Base-by-base conservation (phyloP, 495 filamentous ascomycete genomes). In the Viridothelium virens region DNA sequence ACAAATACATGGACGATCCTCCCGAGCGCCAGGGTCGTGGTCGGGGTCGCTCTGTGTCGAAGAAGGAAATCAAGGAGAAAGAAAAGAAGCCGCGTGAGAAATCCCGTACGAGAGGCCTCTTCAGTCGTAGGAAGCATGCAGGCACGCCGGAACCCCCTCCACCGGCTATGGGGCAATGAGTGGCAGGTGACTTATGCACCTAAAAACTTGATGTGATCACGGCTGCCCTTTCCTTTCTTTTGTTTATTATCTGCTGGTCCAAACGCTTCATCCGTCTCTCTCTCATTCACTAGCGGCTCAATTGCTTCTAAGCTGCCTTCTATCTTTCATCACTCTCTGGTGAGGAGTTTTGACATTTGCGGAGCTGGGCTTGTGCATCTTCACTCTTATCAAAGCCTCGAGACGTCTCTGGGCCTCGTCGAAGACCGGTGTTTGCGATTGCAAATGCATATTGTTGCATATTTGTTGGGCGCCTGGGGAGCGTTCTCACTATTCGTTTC, bases 1-100 rank as follows among this genome's bases (percentile, higher is more conserved):
- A 89, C 41, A 96, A 96, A 74, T 96, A 96, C 75, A 83, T 84
- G 65, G 87, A 91, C 63, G 87, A 89, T 33, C 69, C 75, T 66
- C 70, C 69, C 68, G 75, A 78, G 34, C 79, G 78, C 63, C 77
- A 76, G 68, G 67, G 44, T 64, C 68, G 34, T 67, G 71, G 62
- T 39, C 31, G 39, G 11, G 61, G 37, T 34, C 38, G 39, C 36
- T 50, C 39, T 33, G 34, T 53, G 36, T 50, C 74, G 73, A 65
- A 72, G 73, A 62, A 73, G 70, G 38, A 70, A 67, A 66, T 48
- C 38, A 34, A 53, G 67, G 53, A 53, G 47, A 74, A 77, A n/a
- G 81, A 85, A 31, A 87, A 87, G 75, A 87, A 86, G 68, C 69
- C 77, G 38, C 79, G 84, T 53, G 85, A 84, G 69, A 89, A 88